These are phyloP conservation scores for Trichoderma afroharzianum DNA, from an alignment of 2,329 filamentous ascomycete genomes.

Conservation along the genomic window DNA sequence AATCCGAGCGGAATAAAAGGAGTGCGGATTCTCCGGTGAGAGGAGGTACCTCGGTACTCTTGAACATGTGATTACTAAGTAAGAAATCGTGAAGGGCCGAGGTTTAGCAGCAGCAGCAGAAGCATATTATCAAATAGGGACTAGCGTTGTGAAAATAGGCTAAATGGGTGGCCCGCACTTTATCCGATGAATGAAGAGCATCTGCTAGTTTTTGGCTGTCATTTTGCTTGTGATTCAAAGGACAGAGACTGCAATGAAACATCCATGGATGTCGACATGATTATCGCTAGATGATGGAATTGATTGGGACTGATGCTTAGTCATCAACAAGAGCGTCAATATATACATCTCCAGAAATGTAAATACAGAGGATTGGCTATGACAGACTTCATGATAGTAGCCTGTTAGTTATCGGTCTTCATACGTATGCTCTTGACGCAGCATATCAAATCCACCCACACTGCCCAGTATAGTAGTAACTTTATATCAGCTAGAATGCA, in stretches of 20 bases:
- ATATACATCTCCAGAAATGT: too few relatives aligned
- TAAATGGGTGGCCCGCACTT: not conserved
- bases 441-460: not conserved
- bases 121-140: not conserved
- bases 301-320: too few relatives aligned
- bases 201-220: not conserved
- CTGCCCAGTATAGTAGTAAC: not conserved
- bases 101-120: not conserved
- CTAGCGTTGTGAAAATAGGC: not conserved
- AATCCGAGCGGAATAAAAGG: not conserved
- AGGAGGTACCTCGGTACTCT: not conserved
- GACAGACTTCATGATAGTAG: too few relatives aligned
- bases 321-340: too few relatives aligned
- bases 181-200: not conserved
- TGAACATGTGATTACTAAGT: not conserved
- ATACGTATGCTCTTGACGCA: not conserved
- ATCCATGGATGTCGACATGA: not conserved
- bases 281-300: too few relatives aligned
- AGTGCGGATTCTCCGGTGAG: not conserved
- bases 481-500: not conserved
- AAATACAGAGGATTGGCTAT: not conserved
- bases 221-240: not conserved
- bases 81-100: not conserved
- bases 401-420: too few relatives aligned
- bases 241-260: not conserved